Conservation (phyloP, 768 basidiomycete genomes). For the Suillus americanus region DNA sequence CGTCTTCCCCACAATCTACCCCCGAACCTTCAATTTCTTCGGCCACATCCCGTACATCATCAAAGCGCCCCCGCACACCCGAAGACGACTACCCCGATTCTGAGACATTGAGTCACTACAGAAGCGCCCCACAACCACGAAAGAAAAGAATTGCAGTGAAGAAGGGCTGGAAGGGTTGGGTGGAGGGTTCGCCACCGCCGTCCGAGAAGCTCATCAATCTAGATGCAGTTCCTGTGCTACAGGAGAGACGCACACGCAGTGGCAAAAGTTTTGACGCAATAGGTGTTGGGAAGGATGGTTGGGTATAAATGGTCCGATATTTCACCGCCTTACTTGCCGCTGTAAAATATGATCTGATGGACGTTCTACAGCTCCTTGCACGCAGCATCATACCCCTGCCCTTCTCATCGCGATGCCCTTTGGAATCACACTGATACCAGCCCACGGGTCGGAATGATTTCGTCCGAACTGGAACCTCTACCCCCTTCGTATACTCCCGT, state of each 20-base stretch:
- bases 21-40: conserved; percentile 77
- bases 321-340: conserved; percentile 15
- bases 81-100: conserved; percentile 46
- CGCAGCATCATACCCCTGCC: neutral
- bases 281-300: conserved; percentile 72
- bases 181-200: conserved; percentile 80
- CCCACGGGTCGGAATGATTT: neutral
- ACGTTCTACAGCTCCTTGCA: neutral
- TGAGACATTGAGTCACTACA: neutral
- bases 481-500: neutral
- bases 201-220: conserved; percentile 82
- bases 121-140: conserved; percentile 35
- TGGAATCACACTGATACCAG: conserved; percentile 5
- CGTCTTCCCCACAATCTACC: conserved; percentile 68
- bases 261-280: conserved; percentile 86
- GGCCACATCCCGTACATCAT: conserved; percentile 72
- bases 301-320: conserved; percentile 61
- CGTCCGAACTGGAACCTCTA: neutral
- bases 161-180: conserved; percentile 93
- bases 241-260: conserved; percentile 77
- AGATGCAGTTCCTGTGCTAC: conserved; percentile 67
- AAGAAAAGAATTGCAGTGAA: conserved; percentile 64
- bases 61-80: conserved; percentile 77
- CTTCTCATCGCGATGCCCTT: conserved; percentile 4
- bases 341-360: conserved; percentile 4